Conservation (phyloP, 2,329 filamentous ascomycete genomes). For the Ceratocystiopsis minuta region DNA sequence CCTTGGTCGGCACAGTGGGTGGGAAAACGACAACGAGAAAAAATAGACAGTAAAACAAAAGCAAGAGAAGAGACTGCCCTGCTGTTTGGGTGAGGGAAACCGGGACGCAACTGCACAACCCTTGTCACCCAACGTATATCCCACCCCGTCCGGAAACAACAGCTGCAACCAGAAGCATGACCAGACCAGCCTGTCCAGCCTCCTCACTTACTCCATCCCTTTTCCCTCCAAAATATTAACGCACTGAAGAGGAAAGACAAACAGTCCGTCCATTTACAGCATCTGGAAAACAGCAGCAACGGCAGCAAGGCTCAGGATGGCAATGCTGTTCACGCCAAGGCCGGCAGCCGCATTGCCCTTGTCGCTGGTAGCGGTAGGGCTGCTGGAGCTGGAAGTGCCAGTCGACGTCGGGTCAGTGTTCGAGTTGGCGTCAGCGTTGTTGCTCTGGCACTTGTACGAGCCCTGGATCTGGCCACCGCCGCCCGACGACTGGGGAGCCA, state of each 20-base stretch:
- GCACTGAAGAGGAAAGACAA: background rate
- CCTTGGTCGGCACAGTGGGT: too few relatives aligned
- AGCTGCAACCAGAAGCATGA: constrained; percentile 1
- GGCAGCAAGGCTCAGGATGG: constrained; percentile 26
- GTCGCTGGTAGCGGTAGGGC: constrained; percentile 13
- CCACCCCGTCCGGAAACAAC: background rate
- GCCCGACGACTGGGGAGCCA: constrained; percentile 19
- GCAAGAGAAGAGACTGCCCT: constrained; percentile 1
- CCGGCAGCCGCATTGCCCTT: constrained; percentile 25
- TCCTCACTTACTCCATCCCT: too few relatives aligned
- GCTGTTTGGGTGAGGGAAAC: background rate
- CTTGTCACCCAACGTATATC: too few relatives aligned
- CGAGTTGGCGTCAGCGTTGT: constrained; percentile 34
- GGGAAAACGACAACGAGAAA: background rate
- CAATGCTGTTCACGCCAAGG: constrained; percentile 26
- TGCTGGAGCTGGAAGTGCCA: constrained; percentile 15
- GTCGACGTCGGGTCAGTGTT: constrained; percentile 20
- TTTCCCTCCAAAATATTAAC: too few relatives aligned
- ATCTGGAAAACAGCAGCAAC: constrained; percentile 26
- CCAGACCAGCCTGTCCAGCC: background rate
- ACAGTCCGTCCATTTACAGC: constrained; percentile 26
- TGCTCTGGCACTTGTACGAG: constrained; percentile 29
- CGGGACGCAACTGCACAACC: too few relatives aligned
- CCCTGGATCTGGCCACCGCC: constrained; percentile 29
- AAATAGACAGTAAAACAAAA: constrained; percentile 1